Percentiles rank a stretch among this genome's conserved stretches.
These are phyloP conservation scores for Neofusicoccum sp. DNA, from an alignment of 2,329 filamentous ascomycete genomes.

Conservation along the genomic window DNA sequence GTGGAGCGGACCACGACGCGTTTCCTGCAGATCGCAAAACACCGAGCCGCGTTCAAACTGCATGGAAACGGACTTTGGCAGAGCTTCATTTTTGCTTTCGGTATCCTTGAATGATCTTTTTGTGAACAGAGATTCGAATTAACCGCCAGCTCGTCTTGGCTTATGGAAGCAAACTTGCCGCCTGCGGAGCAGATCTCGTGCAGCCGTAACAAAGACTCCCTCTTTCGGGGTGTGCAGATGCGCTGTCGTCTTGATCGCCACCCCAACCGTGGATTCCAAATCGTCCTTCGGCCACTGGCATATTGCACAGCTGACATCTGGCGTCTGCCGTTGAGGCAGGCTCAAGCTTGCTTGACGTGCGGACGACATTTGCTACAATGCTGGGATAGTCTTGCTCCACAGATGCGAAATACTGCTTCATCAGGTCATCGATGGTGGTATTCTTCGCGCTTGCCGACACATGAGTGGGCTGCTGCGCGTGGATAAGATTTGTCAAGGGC, in stretches of 20 bases:
- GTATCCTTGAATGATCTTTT: not conserved
- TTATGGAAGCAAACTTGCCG: conserved; percentile 10
- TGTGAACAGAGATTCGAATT: not conserved
- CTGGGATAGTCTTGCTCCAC: conserved; percentile 85
- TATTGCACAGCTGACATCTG: conserved; percentile 66
- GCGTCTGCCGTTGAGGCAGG: conserved; percentile 34
- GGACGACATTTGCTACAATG: conserved; percentile 92
- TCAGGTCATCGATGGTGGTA: conserved; percentile 85
- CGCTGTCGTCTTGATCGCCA: conserved; percentile 44
- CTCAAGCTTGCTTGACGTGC: conserved; percentile 80
- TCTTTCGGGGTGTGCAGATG: not conserved
- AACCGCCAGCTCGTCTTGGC: not conserved
- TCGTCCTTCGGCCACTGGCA: conserved; percentile 62
- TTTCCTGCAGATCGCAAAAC: not conserved
- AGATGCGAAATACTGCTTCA: conserved; percentile 81
- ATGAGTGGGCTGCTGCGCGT: conserved; percentile 34
- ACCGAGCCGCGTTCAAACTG: not conserved
- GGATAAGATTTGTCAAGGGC: conserved; percentile 48
- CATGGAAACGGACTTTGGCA: not conserved
- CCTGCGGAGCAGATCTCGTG: conserved; percentile 9
- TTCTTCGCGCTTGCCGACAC: conserved; percentile 64
- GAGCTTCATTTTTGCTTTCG: not conserved
- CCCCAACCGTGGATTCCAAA: conserved; percentile 62
- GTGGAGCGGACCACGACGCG: not conserved
- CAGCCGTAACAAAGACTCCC: conserved; percentile 16